A percentile compares a stretch with the other conserved stretches of the same genome.
phyloP scores from a whole-genome alignment of 2,329 filamentous ascomycete genomes.

The Orbilia javanica region DNA sequence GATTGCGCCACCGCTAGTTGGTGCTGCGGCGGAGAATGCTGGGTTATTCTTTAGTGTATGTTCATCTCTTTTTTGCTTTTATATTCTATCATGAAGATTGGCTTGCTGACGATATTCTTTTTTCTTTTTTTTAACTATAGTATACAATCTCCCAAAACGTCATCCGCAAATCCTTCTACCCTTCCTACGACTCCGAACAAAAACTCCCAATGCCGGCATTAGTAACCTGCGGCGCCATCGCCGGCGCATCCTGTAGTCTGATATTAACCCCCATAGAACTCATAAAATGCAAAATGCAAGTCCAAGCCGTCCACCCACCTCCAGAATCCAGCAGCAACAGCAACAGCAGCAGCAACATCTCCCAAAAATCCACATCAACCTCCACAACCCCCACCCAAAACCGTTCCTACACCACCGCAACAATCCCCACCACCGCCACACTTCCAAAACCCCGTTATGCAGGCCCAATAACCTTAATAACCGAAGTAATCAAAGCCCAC shows the following conservation, averaged over 20 bases:
- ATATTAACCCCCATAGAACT: slow-evolving; percentile 95
- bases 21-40: slow-evolving; percentile 91
- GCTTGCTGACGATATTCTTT: neutral
- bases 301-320: slow-evolving; percentile 66
- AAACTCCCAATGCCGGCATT: slow-evolving; percentile 81
- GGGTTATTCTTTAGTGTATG: slow-evolving; percentile 90
- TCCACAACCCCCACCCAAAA: slow-evolving; percentile 65
- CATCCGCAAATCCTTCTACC: slow-evolving; percentile 76
- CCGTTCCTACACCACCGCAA: slow-evolving; percentile 64
- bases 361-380: slow-evolving; percentile 62
- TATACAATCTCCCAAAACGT: slow-evolving; percentile 69
- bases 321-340: neutral
- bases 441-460: slow-evolving; percentile 65
- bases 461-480: slow-evolving; percentile 78
- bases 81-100: neutral
- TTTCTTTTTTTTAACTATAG: too few species aligned
- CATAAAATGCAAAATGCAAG: slow-evolving; percentile 98
- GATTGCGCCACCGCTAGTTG: slow-evolving; percentile 88
- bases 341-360: slow-evolving; percentile 62
- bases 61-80: too few species aligned
- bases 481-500: slow-evolving; percentile 83
- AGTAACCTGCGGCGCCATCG: slow-evolving; percentile 83
- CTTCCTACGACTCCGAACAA: slow-evolving; percentile 69
- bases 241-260: slow-evolving; percentile 88
- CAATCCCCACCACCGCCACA: slow-evolving; percentile 35